These are phyloP conservation scores for Ashbya aceris DNA, from an alignment of 1,139 yeast species.

Conservation along the genomic window DNA sequence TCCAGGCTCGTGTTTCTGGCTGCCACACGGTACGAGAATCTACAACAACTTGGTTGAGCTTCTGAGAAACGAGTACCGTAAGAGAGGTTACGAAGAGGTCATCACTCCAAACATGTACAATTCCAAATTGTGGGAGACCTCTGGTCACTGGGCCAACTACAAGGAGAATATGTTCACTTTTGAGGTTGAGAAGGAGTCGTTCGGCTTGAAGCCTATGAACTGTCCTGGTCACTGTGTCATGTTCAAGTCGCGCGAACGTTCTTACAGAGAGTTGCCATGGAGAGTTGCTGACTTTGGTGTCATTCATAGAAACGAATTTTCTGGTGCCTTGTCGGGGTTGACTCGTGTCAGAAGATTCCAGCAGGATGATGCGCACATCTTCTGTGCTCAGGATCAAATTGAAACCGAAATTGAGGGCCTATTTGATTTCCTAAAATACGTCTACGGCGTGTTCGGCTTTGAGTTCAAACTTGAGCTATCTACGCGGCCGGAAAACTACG, in stretches of 20 bases:
- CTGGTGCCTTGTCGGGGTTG: constrained; percentile 83
- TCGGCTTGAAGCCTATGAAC: constrained; percentile 95
- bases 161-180: constrained; percentile 96
- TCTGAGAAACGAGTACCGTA: constrained; percentile 72
- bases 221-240: constrained; percentile 97
- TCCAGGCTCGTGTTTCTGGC: constrained; percentile 97
- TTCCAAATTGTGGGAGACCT: constrained; percentile 91
- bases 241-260: constrained; percentile 79
- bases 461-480: constrained; percentile 84
- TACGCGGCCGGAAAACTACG: constrained; percentile 88
- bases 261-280: constrained; percentile 91
- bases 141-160: constrained; percentile 98
- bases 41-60: constrained; percentile 73
- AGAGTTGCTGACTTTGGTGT: constrained; percentile 96
- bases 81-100: constrained; percentile 93
- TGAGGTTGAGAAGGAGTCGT: constrained; percentile 84
- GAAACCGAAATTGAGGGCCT: constrained; percentile 70
- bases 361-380: constrained; percentile 97
- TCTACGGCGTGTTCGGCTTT: constrained; percentile 80
- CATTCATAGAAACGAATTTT: constrained; percentile 88
- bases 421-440: constrained; percentile 67
- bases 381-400: constrained; percentile 86
- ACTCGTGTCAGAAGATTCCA: constrained; percentile 97
- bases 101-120: constrained; percentile 97
- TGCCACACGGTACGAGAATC: constrained; percentile 96